Evolutionary conservation across 805 yeast genomes (phyloP), one percentile per base, ranked within the genome.

Genomic region (Hanseniaspora mollemarum): DNA sequence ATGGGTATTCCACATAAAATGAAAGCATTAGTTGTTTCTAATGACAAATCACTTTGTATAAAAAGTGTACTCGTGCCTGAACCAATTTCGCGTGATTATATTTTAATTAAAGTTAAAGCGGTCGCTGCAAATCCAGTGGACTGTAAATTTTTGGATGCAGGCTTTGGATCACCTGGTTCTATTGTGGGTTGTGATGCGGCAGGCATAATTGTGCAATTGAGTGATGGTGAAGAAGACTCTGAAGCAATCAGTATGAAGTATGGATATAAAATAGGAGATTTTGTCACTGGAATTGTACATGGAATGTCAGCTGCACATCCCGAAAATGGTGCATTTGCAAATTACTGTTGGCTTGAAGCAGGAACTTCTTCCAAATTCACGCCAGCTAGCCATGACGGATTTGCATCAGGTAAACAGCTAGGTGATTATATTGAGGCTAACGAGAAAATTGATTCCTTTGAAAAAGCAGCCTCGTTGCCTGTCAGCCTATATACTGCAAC

Each of bases 61-160:
- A 60, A 60, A 10, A 54, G 57, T 13, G 59, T 66, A 3, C 62
- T 67, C 5, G 54, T 66, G 8, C 70, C 71, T 19, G 60, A 57
- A 18, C 64, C 74, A 39, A 60, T 59, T 24, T 67, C 72, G 53
- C 19, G 16, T 25, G 26, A 29, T 12, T 22, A 24, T 16, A 57
- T 80, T 10, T 62, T 80, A 13, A 62, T 82, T 48, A 71, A 75
- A 60, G 68, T 75, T 4, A 62, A 63, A 24, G 77, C 83, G 7
- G 73, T 63, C 45, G 85, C 82, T 1, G 70, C 72, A 37, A 82
- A 81, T 58, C 87, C 87, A 37, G 75, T 81, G 5, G 88, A 82
- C 60, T 79, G 81, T 80, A 79, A 79, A 59, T 83, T 79, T 57
- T 60, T 72, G 41, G 68, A 60, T 4, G 60, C 46, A 46, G 58